Base-by-base conservation (phyloP, 2,329 filamentous ascomycete species). In the Alternaria novae-zelandiae region DNA sequence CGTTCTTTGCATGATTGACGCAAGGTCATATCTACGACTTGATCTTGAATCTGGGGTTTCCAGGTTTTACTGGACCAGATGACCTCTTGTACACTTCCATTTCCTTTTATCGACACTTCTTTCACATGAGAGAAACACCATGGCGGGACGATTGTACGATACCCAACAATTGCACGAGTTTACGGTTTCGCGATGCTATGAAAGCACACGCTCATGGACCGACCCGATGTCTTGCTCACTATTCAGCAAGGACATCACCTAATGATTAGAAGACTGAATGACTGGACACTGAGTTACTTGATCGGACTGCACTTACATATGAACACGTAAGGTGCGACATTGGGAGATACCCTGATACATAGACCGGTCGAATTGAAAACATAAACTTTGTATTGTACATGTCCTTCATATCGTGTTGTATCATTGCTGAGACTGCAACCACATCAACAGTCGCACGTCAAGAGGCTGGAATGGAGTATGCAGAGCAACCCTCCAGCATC, bases 311-410 rank as follows among this genome's bases (percentile, higher is more conserved):
- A 54, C n/a, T 17, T 53, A 26, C 17, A 30, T 12, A 20, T 8
- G 1, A n/a, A 54, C n/a, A 30, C 30, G 17, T 46, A 26, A 23
- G 21, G 32, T 32, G 30, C 25, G 5, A 9, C 8, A 20, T 43
- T 26, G 21, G 4, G 11, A 46, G 21, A 55, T 54, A 41, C 43
- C 23, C 21, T 15, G 9, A 28, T 56, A 57, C 28, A 60, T 56
- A 30, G 46, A 51, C 13, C 28, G 17, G 26, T 47, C 13, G 41
- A 44, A 28, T 28, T 61, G 21, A 28, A 59, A 60, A 49, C 60
- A 47, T 63, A 65, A 61, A 59, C 58, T 64, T 66, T 53, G 30
- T 68, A 64, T 65, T 67, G 59, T 71, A 70, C 67, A 71, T 59
- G 51, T 32, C 54, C 20, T 45, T 30, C 15, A 26, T 51, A 28